Conservation (phyloP, 495 filamentous ascomycete genomes). For the Articulospora tetracladia region DNA sequence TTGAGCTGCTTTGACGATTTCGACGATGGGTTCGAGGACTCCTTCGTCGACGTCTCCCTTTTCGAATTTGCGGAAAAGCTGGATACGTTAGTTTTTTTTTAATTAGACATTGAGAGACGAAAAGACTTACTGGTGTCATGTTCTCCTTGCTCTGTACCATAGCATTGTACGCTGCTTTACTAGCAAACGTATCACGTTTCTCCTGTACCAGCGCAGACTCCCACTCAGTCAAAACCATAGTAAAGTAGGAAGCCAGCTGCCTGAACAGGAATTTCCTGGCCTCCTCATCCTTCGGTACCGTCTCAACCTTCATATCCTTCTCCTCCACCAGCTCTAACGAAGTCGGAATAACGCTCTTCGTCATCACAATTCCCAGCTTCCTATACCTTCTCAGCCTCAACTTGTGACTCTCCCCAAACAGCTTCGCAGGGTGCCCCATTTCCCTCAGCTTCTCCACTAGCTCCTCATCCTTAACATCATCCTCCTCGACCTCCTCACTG, state of each 20-base stretch:
- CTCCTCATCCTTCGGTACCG: conserved; percentile 52
- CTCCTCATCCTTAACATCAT: conserved; percentile 71
- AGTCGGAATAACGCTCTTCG: conserved; percentile 58
- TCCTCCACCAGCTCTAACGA: conserved; percentile 72
- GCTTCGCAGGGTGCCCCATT: conserved; percentile 62
- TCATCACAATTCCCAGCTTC: conserved; percentile 42
- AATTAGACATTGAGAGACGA: not conserved
- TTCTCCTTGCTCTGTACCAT: conserved; percentile 82
- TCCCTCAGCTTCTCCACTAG: conserved; percentile 62
- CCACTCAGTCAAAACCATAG: conserved; percentile 89
- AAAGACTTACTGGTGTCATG: conserved; percentile 58
- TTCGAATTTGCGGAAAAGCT: conserved; percentile 85
- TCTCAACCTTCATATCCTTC: conserved; percentile 80
- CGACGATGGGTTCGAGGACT: conserved; percentile 80
- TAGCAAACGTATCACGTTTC: conserved; percentile 68
- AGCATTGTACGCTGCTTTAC: conserved; percentile 70
- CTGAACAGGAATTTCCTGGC: conserved; percentile 67
- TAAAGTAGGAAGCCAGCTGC: conserved; percentile 90
- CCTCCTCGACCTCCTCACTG: conserved; percentile 43
- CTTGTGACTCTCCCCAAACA: conserved; percentile 84
- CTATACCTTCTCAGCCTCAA: conserved; percentile 66
- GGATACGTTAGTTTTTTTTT: conserved; percentile 12
- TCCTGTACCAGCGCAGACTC: conserved; percentile 65
- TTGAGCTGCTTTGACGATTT: conserved; percentile 90
- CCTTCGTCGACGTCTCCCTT: conserved; percentile 70